Base-by-base conservation (phyloP, 2,329 filamentous ascomycete genomes). In the Xylariales sp. region DNA sequence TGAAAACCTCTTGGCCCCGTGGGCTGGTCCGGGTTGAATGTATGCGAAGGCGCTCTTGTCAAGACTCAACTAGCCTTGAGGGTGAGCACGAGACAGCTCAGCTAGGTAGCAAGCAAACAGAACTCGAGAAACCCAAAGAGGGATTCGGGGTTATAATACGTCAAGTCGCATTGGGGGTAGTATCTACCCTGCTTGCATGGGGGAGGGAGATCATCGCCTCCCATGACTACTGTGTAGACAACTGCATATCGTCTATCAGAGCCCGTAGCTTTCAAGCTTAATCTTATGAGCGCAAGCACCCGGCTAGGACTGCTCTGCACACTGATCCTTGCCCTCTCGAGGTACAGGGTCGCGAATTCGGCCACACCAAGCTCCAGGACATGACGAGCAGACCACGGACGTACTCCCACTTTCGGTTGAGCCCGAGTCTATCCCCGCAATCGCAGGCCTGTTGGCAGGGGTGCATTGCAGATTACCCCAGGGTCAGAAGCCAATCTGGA, bases 351-450 rank as follows among this genome's bases (percentile, higher is more conserved):
- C 38, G 38, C n/a, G 25, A 14, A 40, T 40, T 40, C 38, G 38
- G 29, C 29, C 16, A 24, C n/a, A 16, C 15, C 15, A 40, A 33
- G n/a, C 10, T 33, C 15, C 18, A 22, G 15, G 20, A 29, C 25
- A 16, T 15, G 27, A 9, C 16, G 36, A 39, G 27, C 21, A 25
- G 27, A 18, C 8, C 15, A 9, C 36, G 38, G 38, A 33, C 33
- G 38, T 33, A 20, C 14, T 32, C 12, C 38, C 38, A 18, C n/a
- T 52, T 72, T 66, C 28, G 54, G 52, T 56, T 66, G 61, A 19
- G 54, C 50, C 32, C n/a, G 31, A 36, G 38, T 20, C 24, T 20
- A 42, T 35, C 39, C 39, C 39, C 39, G 39, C 39, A 42, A 34
- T 16, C 16, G 10, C 24, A 15, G 39, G 20, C 21, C 22, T 18